A percentile compares a stretch with the other conserved stretches of the same genome.
Conservation (phyloP, 345 rosid species). For the Citrus mangshanensis region DNA sequence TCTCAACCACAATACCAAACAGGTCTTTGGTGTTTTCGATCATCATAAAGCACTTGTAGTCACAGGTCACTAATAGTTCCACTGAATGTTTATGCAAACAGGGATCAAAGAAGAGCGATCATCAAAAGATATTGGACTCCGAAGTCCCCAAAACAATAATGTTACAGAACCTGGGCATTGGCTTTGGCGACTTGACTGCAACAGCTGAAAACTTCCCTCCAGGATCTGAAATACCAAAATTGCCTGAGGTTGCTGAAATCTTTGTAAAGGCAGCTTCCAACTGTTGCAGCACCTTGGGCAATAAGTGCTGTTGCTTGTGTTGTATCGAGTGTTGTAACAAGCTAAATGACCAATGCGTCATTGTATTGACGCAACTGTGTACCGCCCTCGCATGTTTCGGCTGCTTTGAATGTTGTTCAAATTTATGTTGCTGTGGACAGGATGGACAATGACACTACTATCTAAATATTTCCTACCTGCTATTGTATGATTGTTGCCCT, state of each 20-base stretch:
- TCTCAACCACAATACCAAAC: too few species aligned
- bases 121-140: conserved; percentile 32
- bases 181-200: conserved; percentile 70
- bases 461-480: not conserved
- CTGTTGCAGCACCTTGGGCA: conserved; percentile 57
- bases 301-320: conserved; percentile 82
- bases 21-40: not conserved
- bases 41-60: not conserved
- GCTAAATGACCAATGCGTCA: conserved; percentile 63
- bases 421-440: conserved; percentile 57
- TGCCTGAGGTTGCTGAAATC: conserved; percentile 79
- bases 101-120: conserved; percentile 34
- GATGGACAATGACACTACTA: conserved; percentile 23
- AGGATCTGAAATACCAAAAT: conserved; percentile 43
- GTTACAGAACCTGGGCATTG: conserved; percentile 45
- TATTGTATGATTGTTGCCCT: not conserved
- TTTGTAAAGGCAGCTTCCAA: conserved; percentile 69
- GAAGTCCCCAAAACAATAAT: conserved; percentile 27
- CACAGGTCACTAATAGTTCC: not conserved
- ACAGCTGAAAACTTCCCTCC: conserved; percentile 67
- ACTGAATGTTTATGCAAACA: conserved; percentile 22
- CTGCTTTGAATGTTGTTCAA: conserved; percentile 75
- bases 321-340: conserved; percentile 68
- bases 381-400: conserved; percentile 67
- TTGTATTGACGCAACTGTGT: conserved; percentile 56